phyloP scores from a whole-genome alignment of 2,329 filamentous ascomycete species.

The Aspergillus sp. region DNA sequence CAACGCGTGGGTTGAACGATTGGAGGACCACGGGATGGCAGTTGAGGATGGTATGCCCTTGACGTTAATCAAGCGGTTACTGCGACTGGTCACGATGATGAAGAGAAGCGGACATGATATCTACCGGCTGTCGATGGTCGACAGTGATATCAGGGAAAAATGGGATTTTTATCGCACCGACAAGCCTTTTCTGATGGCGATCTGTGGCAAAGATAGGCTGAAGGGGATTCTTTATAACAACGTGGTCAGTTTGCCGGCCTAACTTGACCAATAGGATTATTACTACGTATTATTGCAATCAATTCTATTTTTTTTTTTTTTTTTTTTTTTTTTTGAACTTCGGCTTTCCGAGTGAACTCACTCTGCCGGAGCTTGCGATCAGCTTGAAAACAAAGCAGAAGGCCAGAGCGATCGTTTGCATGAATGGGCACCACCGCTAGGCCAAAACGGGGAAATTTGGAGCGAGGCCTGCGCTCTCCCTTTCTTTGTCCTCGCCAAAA shows the following conservation, averaged over 20 bases:
- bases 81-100: not conserved
- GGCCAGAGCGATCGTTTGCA: not conserved
- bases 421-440: not conserved
- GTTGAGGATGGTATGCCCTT: not conserved
- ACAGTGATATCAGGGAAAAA: not conserved
- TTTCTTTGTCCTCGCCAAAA: not conserved
- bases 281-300: not conserved
- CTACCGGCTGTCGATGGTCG: not conserved
- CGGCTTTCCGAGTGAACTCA: not conserved
- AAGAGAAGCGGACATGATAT: not conserved
- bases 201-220: not conserved
- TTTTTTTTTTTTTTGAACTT: not conserved
- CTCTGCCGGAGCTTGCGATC: not conserved
- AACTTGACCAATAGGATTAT: not conserved
- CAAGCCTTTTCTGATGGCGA: not conserved
- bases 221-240: not conserved
- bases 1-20: not conserved
- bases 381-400: not conserved
- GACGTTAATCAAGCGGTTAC: not conserved
- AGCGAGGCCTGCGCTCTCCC: not conserved
- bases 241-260: not conserved
- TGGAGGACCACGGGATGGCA: not conserved
- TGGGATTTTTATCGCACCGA: not conserved
- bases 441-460: not conserved
- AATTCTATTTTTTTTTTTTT: not conserved